Evolutionary conservation across 176 grass and related monocot genomes (phyloP), one percentile per base, ranked within the genome.

Genomic region (Carex parvula): DNA sequence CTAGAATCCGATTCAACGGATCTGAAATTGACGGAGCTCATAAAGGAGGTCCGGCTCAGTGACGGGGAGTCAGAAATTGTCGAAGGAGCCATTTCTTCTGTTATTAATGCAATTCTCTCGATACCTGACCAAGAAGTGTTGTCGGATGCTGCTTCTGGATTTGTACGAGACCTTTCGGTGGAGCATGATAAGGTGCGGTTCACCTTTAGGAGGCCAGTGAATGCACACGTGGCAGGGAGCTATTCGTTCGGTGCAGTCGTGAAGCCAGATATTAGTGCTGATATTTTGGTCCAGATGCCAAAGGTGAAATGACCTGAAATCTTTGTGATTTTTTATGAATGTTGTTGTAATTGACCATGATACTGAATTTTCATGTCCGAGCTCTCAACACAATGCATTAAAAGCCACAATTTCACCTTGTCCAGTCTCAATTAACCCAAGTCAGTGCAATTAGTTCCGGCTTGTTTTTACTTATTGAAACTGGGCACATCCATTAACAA

Each of bases 251-350:
- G 88, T 15, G 83, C 84, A 2, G 79, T 92, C 4, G 87, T 89
- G 39, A 91, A 89, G 84, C 96, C 96, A 9, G 93, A 98, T 67
- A 81, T 95, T 6, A 65, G 84, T 7, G 86, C 87, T 2, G 96
- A 98, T 80, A 89, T 98, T 17, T 82, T 99, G 32, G 83, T 95
- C 8, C 91, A 90, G 53, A 93, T 99, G 93, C 92, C 92, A 10
- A 99, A 95, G 93, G 96, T 91, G 71, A 54, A 29, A 65, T 22
- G 24, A 56, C 14, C 5, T 55, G 73, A 56, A 56, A 16, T 18
- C 54, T 76, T 7, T 77, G 1, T 76, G 21, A 30, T 75, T 75
- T 24, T 53, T 8, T 54, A 11, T 12, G 13, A 66, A 21, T 18
- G 6, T n/a, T 32, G 5, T 41, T 42, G 67, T 41, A 70, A 70